phyloP scores from a whole-genome alignment of 148 eudicot species.

The Heliamphora exappendiculata region DNA sequence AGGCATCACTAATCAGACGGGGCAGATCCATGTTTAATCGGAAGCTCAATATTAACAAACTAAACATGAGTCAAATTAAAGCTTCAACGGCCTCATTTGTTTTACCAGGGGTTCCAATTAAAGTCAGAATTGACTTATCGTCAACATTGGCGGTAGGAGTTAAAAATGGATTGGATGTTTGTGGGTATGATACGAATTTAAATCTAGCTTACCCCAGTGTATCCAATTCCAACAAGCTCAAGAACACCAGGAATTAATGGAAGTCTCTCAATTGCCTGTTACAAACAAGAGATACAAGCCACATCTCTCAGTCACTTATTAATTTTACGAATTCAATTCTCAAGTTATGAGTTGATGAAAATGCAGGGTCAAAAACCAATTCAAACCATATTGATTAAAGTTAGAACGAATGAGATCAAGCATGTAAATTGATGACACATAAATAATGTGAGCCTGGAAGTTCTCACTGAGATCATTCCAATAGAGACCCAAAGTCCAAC shows the following conservation, averaged over 20 bases:
- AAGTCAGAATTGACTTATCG: not conserved
- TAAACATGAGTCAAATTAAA: not conserved
- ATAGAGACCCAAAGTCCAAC: constrained; percentile 54
- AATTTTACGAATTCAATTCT: not conserved
- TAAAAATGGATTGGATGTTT: not conserved
- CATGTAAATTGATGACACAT: not conserved
- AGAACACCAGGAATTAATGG: constrained; percentile 79
- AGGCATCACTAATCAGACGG: no score
- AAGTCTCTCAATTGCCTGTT: constrained; percentile 88
- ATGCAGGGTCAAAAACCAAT: not conserved
- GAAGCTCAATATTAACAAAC: not conserved
- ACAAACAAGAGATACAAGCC: not conserved
- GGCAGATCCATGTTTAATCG: not conserved
- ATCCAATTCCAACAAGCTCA: constrained; percentile 96
- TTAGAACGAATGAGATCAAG: not conserved
- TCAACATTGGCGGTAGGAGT: not conserved
- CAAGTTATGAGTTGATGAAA: not conserved
- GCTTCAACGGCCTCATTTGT: not conserved
- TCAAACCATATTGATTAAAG: not conserved
- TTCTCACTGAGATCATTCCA: constrained; percentile 68
- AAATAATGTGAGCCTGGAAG: not conserved
- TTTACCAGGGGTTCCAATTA: not conserved
- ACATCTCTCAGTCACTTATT: not conserved
- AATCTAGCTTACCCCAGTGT: constrained; percentile 65
- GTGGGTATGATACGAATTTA: no score